phyloP scores from a whole-genome alignment of 2,329 filamentous ascomycete genomes.

The Ophiostoma pallidulum region DNA sequence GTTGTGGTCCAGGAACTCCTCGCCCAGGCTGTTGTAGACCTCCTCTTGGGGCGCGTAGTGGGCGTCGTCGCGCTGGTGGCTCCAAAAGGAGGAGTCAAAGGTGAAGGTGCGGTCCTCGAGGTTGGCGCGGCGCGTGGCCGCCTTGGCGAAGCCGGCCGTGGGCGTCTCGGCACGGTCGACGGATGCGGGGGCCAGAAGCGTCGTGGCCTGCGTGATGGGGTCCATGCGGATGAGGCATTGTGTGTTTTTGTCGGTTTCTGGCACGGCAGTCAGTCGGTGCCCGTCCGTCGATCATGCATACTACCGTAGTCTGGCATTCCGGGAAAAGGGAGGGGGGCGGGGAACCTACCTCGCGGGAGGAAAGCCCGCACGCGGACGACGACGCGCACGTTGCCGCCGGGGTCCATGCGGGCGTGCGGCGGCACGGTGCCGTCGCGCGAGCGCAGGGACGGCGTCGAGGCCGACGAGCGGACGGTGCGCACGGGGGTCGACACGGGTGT shows the following conservation, averaged over 20 bases:
- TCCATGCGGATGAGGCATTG: constrained; percentile 90
- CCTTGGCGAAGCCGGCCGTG: constrained; percentile 22
- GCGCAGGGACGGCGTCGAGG: constrained; percentile 69
- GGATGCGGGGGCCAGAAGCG: constrained; percentile 55
- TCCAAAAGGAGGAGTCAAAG: constrained; percentile 98
- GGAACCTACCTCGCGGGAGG: constrained; percentile 60
- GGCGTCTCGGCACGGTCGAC: constrained; percentile 17
- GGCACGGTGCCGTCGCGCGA: constrained; percentile 60
- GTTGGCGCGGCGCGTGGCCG: constrained; percentile 12
- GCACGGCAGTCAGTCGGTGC: constrained; percentile 4
- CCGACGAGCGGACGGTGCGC: constrained; percentile 49
- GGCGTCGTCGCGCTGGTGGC: constrained; percentile 71
- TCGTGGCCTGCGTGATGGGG: constrained; percentile 75
- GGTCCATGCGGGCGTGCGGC: constrained; percentile 45
- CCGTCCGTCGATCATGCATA: too few relatives aligned
- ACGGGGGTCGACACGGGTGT: constrained; percentile 1
- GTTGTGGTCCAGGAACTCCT: constrained; percentile 90
- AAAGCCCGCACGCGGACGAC: constrained; percentile 75
- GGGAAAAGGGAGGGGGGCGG: too few relatives aligned
- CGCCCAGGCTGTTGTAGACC: constrained; percentile 78
- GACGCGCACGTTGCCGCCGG: constrained; percentile 70
- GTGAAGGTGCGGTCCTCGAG: constrained; percentile 52
- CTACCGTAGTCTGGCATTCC: too few relatives aligned
- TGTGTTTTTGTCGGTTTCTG: constrained; percentile 73
- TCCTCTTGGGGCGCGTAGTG: constrained; percentile 87